phyloP scores from a whole-genome alignment of 768 basidiomycete species.

The Trametes coccinea region DNA sequence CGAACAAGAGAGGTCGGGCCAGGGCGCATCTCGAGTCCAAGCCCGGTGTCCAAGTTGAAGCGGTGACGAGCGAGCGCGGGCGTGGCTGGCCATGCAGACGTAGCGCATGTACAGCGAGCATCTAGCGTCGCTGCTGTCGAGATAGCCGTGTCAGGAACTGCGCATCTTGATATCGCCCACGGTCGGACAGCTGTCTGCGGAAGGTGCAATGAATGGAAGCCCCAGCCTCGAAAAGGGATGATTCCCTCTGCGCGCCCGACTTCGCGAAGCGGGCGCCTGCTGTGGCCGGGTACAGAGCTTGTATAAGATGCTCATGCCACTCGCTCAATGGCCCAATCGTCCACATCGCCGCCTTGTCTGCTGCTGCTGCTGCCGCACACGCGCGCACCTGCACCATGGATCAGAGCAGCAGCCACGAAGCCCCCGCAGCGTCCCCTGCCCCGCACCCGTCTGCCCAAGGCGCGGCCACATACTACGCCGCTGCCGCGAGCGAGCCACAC shows the following conservation, averaged over 20 bases:
- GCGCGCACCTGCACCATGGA: background rate
- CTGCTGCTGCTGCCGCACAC: background rate
- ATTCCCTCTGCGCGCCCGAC: conserved; percentile 4
- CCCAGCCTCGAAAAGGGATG: conserved; percentile 4
- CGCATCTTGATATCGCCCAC: background rate
- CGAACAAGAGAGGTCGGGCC: too few species aligned
- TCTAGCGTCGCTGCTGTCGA: too few species aligned
- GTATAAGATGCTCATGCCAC: conserved; percentile 3
- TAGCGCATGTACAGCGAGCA: too few species aligned
- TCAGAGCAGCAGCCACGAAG: conserved; percentile 5
- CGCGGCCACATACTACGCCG: background rate
- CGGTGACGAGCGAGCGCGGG: too few species aligned
- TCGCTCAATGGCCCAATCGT: background rate
- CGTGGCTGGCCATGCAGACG: too few species aligned
- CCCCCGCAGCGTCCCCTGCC: background rate
- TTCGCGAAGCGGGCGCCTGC: conserved; percentile 5
- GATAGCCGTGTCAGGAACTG: conserved; percentile 4
- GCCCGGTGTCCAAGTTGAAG: too few species aligned
- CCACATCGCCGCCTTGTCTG: background rate
- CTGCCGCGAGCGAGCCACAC: conserved; percentile 8
- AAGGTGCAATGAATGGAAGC: conserved; percentile 3
- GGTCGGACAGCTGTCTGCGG: background rate
- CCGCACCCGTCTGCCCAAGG: background rate
- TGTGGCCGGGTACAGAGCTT: background rate
- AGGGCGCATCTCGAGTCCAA: background rate